Evolutionary conservation across 2,329 filamentous ascomycete species (phyloP).

Genomic region (Arthrobotrys iridis): DNA sequence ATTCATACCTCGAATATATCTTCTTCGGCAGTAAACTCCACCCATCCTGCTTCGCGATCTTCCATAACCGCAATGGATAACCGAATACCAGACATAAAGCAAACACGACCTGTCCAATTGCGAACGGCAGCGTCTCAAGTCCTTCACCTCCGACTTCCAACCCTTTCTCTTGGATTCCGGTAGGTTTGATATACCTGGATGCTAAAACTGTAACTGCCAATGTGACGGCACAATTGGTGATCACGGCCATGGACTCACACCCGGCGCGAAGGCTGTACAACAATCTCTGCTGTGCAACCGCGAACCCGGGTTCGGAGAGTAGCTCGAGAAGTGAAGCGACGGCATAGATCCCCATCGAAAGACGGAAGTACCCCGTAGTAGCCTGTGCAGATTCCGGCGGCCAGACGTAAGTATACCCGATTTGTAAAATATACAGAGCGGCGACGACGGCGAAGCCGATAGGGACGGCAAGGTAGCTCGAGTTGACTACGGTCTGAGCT

Average conservation of each 20-base stretch:
- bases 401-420: slow-evolving; percentile 16
- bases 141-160: slow-evolving; percentile 61
- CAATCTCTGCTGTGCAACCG: slow-evolving; percentile 82
- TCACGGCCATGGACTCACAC: slow-evolving; percentile 84
- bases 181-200: slow-evolving; percentile 61
- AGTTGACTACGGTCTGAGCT: slow-evolving; percentile 75
- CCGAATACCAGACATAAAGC: slow-evolving; percentile 74
- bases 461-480: slow-evolving; percentile 80
- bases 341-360: slow-evolving; percentile 68
- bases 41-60: slow-evolving; percentile 67
- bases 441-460: slow-evolving; percentile 74
- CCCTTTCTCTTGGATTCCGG: slow-evolving; percentile 39
- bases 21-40: slow-evolving; percentile 75
- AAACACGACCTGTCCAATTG: slow-evolving; percentile 83
- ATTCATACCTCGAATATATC: slow-evolving; percentile 60
- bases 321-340: slow-evolving; percentile 77
- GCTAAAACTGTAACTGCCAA: slow-evolving; percentile 76
- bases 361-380: slow-evolving; percentile 61
- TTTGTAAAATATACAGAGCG: slow-evolving; percentile 69
- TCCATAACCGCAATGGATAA: slow-evolving; percentile 73
- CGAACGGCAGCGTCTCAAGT: slow-evolving; percentile 85
- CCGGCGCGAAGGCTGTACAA: slow-evolving; percentile 81
- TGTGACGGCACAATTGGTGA: slow-evolving; percentile 78
- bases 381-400: background rate
- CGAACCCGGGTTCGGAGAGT: slow-evolving; percentile 86